A percentile compares a stretch with the other conserved stretches of the same genome.
These are phyloP conservation scores for Penicillium malachiteum DNA, from an alignment of 495 filamentous ascomycete species.

Conservation along the genomic window DNA sequence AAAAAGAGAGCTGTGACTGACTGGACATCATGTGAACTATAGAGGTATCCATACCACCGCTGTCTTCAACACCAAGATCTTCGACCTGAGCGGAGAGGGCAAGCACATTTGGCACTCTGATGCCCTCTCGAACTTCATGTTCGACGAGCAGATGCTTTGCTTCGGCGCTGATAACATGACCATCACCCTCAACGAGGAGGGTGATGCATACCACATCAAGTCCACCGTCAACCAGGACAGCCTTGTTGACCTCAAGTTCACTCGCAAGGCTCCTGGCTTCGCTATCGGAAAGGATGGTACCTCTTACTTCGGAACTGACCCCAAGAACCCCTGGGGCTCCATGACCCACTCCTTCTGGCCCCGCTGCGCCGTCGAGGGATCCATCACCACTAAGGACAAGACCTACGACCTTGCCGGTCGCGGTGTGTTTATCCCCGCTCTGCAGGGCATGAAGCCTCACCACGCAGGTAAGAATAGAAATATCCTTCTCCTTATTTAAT, in stretches of 20 bases:
- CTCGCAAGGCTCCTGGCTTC: constrained; percentile 74
- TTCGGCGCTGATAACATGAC: constrained; percentile 85
- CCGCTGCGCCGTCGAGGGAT: constrained; percentile 74
- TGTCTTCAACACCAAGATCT: constrained; percentile 91
- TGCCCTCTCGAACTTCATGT: constrained; percentile 69
- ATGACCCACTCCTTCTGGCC: constrained; percentile 96
- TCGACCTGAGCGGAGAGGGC: constrained; percentile 66
- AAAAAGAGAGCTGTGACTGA: not conserved
- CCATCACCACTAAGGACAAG: constrained; percentile 77
- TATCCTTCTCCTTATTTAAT: not conserved
- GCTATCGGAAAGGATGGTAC: constrained; percentile 83
- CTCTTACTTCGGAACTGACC: constrained; percentile 81
- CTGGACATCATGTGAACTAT: not conserved
- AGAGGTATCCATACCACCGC: constrained; percentile 87
- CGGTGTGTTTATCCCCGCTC: constrained; percentile 73
- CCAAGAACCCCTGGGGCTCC: constrained; percentile 80
- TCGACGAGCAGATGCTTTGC: constrained; percentile 75
- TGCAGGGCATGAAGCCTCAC: constrained; percentile 99
- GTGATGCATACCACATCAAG: constrained; percentile 77
- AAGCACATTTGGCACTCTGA: constrained; percentile 78
- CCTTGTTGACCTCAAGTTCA: constrained; percentile 81
- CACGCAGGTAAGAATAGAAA: constrained; percentile 65
- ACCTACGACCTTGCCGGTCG: constrained; percentile 79
- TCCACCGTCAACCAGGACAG: constrained; percentile 73
- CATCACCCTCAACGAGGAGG: constrained; percentile 80